A percentile compares a stretch with the other conserved stretches of the same genome.
phyloP scores from a whole-genome alignment of 805 yeast genomes.

The Hagleromyces aurorensis region DNA sequence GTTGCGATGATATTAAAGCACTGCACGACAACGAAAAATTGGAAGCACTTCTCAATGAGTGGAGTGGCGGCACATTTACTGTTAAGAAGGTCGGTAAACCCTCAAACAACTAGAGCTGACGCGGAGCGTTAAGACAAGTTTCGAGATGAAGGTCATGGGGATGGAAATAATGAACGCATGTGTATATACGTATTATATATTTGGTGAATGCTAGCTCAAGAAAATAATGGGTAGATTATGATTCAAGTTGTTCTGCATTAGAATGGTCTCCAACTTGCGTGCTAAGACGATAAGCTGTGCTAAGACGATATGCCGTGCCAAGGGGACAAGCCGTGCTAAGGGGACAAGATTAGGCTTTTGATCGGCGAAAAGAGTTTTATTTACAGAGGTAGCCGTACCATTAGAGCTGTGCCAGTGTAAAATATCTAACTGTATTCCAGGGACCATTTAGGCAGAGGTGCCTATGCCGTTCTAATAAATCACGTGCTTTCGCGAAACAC shows the following conservation, averaged over 20 bases:
- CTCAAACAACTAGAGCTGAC: constrained; percentile 13
- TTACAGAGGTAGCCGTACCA: no score
- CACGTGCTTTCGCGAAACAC: no score
- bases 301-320: no score
- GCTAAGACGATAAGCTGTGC: no score
- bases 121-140: neutral
- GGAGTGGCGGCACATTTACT: constrained; percentile 18
- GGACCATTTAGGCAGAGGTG: no score
- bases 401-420: no score
- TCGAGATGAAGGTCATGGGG: neutral
- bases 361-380: no score
- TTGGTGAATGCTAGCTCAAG: neutral
- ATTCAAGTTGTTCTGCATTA: neutral
- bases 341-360: no score
- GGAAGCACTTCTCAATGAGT: constrained; percentile 38
- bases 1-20: constrained; percentile 69
- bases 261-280: neutral
- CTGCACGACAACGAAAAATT: constrained; percentile 54
- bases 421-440: no score
- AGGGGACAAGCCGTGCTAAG: no score
- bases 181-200: neutral
- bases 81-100: constrained; percentile 16
- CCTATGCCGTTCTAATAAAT: no score
- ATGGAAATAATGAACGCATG: neutral
- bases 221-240: neutral